A percentile compares a stretch with the other conserved stretches of the same genome.
These are phyloP conservation scores for Lablab purpureus DNA, from an alignment of 306 rosid species.

Conservation along the genomic window DNA sequence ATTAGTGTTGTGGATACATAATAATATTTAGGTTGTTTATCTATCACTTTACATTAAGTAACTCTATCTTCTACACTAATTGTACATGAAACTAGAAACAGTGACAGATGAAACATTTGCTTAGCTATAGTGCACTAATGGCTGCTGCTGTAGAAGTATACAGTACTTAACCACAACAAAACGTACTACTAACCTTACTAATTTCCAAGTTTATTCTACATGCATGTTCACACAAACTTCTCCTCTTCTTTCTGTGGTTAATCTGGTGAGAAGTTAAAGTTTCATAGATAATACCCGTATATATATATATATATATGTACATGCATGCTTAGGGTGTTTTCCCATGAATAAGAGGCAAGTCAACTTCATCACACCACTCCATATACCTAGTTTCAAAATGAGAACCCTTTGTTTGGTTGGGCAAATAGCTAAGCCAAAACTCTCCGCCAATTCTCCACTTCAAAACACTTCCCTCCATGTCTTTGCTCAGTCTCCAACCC, in stretches of 20 bases:
- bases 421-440: constrained; percentile 75
- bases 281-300: no score
- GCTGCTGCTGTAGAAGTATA: neutral
- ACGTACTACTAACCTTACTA: neutral
- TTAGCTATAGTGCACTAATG: neutral
- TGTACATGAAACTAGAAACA: neutral
- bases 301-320: no score
- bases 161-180: neutral
- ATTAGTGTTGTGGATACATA: no score
- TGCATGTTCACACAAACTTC: neutral
- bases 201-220: neutral
- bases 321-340: constrained; percentile 39
- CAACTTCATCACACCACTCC: constrained; percentile 98
- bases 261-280: neutral
- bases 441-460: constrained; percentile 94
- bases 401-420: constrained; percentile 59
- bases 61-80: no score
- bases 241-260: neutral
- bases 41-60: no score
- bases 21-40: no score
- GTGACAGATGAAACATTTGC: neutral
- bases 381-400: constrained; percentile 75
- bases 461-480: constrained; percentile 93
- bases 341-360: constrained; percentile 78
- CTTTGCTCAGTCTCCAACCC: constrained; percentile 78